A percentile compares a stretch with the other conserved stretches of the same genome.
Evolutionary conservation across 1,284 basidiomycete species (phyloP).

Genomic region (Boletus nobilissimus): DNA sequence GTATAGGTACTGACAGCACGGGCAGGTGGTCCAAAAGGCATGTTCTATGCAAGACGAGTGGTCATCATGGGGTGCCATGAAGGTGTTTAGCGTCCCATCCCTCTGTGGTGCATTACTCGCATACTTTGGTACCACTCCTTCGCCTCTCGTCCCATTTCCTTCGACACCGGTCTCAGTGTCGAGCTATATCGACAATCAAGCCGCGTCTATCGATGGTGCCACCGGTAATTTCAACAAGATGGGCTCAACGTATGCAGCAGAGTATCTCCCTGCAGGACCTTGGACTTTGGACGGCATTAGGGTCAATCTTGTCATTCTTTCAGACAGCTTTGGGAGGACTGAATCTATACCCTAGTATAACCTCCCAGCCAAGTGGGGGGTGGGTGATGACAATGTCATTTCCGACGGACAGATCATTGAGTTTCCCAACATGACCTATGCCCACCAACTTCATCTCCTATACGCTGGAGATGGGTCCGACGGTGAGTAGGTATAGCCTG

Average conservation of each 20-base stretch:
- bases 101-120: slow-evolving; percentile 32
- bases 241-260: slow-evolving; percentile 52
- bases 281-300: slow-evolving; percentile 51
- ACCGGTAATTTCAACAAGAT: slow-evolving; percentile 50
- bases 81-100: slow-evolving; percentile 32
- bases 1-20: slow-evolving; percentile 18
- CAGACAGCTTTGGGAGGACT: neutral
- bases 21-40: slow-evolving; percentile 26
- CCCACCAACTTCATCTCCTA: slow-evolving; percentile 56
- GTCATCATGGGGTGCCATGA: slow-evolving; percentile 20
- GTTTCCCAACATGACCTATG: slow-evolving; percentile 44
- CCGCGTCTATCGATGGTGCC: slow-evolving; percentile 53
- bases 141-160: slow-evolving; percentile 43
- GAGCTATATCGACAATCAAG: slow-evolving; percentile 52
- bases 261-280: slow-evolving; percentile 49
- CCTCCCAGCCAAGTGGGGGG: slow-evolving; percentile 54
- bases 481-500: slow-evolving; percentile 30
- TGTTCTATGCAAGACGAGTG: slow-evolving; percentile 23
- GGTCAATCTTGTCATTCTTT: slow-evolving; percentile 36
- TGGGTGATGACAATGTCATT: slow-evolving; percentile 52
- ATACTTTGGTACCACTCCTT: slow-evolving; percentile 23
- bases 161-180: slow-evolving; percentile 43
- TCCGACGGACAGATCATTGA: slow-evolving; percentile 51
- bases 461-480: slow-evolving; percentile 53
- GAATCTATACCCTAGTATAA: slow-evolving; percentile 46